A percentile compares a stretch with the other conserved stretches of the same genome.
phyloP scores from a whole-genome alignment of 208 protist species.

The Leishmania major region DNA sequence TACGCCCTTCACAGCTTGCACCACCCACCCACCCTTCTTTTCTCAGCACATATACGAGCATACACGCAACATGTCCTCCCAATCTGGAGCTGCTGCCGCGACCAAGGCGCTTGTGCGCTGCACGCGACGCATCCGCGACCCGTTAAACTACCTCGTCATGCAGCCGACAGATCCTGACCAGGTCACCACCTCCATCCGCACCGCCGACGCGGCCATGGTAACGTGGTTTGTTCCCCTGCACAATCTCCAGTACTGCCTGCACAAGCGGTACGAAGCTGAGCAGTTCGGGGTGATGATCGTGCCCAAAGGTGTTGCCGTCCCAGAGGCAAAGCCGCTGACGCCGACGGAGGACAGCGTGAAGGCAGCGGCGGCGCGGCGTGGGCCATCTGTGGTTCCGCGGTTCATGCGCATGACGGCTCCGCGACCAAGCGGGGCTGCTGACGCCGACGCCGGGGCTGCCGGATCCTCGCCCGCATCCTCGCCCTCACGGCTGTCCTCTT shows the following conservation, averaged over 20 bases:
- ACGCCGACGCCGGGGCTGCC: neutral
- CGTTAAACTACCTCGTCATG: constrained; percentile 85
- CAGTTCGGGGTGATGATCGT: constrained; percentile 74
- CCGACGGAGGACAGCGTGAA: constrained; percentile 37
- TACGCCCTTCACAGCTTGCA: neutral
- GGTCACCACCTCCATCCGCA: constrained; percentile 62
- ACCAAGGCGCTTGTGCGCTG: constrained; percentile 52
- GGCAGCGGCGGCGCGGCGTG: constrained; percentile 19
- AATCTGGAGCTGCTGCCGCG: neutral
- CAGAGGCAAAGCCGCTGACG: constrained; percentile 37
- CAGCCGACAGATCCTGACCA: constrained; percentile 73
- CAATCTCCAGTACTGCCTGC: constrained; percentile 68
- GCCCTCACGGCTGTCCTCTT: constrained; percentile 4
- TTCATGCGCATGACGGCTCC: constrained; percentile 40
- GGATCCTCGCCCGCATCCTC: neutral
- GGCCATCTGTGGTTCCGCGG: constrained; percentile 27
- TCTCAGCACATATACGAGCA: neutral
- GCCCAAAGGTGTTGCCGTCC: constrained; percentile 39
- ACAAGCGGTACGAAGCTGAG: constrained; percentile 83
- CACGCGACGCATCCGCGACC: constrained; percentile 77
- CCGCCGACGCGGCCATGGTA: constrained; percentile 71
- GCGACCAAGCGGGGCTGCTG: constrained; percentile 9
- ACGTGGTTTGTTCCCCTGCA: constrained; percentile 78
- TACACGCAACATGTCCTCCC: neutral
- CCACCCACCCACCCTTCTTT: neutral